Percentiles rank a stretch among this genome's conserved stretches.
Conservation (phyloP, 257 asterid species). For the Nicotiana benthamiana region DNA sequence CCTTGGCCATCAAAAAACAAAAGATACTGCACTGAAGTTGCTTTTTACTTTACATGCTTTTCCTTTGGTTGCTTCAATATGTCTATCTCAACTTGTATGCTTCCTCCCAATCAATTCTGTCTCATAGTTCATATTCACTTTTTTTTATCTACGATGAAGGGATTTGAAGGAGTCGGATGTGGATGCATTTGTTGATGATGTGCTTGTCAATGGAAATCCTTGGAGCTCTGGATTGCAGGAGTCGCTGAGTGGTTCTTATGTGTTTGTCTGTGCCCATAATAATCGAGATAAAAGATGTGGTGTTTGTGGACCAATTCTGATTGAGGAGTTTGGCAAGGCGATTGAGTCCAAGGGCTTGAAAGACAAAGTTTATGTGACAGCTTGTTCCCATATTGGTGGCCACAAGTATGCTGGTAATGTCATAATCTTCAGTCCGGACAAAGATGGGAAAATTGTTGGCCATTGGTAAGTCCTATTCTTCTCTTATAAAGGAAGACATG, state of each 20-base stretch:
- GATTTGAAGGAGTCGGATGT: slow-evolving; percentile 69
- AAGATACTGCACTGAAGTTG: background rate
- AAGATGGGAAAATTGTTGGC: slow-evolving; percentile 65
- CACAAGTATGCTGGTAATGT: slow-evolving; percentile 97
- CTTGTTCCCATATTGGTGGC: slow-evolving; percentile 96
- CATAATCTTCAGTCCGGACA: slow-evolving; percentile 58
- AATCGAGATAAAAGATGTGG: slow-evolving; percentile 85
- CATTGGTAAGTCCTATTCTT: slow-evolving; percentile 54
- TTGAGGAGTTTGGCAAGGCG: slow-evolving; percentile 68
- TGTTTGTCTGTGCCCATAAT: slow-evolving; percentile 89
- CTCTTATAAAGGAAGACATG: background rate
- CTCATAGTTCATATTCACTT: background rate
- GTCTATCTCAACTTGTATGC: background rate
- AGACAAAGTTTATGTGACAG: slow-evolving; percentile 53
- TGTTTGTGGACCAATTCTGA: slow-evolving; percentile 90
- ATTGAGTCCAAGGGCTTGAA: slow-evolving; percentile 50
- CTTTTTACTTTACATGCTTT: background rate
- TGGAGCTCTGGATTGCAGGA: slow-evolving; percentile 65
- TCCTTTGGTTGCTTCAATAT: background rate
- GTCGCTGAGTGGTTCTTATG: slow-evolving; percentile 67
- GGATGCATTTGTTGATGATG: slow-evolving; percentile 77
- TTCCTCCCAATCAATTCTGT: background rate
- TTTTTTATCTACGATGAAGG: slow-evolving; percentile 31
- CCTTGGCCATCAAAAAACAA: no score
- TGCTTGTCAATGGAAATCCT: slow-evolving; percentile 65